These are phyloP conservation scores for Claviceps maximensis DNA, from an alignment of 2,329 filamentous ascomycete species.

Conservation along the genomic window DNA sequence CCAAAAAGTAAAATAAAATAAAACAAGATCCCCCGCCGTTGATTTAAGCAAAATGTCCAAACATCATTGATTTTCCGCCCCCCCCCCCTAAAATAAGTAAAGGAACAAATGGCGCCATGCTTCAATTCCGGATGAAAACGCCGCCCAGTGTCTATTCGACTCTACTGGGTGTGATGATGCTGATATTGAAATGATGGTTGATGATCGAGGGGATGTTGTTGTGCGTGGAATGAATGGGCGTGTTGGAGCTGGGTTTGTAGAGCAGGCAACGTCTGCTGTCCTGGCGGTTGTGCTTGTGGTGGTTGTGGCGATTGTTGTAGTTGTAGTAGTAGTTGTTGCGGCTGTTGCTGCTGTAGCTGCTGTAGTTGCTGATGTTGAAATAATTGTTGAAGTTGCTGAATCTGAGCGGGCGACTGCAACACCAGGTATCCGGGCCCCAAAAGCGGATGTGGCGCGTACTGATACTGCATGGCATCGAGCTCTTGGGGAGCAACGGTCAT, in stretches of 20 bases:
- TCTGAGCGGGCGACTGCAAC: conserved; percentile 2
- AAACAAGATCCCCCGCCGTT: no score
- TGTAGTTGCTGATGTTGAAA: conserved; percentile 2
- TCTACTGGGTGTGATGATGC: conserved; percentile 5
- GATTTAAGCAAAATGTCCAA: no score
- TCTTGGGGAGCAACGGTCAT: background rate
- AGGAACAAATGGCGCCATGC: background rate
- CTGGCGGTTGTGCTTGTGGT: background rate
- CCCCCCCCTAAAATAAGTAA: no score
- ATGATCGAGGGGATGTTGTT: background rate
- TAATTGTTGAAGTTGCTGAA: conserved; percentile 1
- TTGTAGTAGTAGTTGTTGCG: background rate
- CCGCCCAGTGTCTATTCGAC: background rate
- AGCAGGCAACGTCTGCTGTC: background rate
- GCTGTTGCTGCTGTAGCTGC: background rate
- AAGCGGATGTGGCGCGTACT: conserved; percentile 5
- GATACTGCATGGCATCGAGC: conserved; percentile 5
- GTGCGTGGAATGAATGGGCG: background rate
- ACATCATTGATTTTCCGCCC: no score
- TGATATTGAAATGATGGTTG: conserved; percentile 1
- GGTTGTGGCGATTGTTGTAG: background rate
- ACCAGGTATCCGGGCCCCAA: conserved; percentile 7
- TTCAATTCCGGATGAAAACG: background rate
- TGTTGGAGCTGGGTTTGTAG: background rate
- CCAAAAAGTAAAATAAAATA: background rate